Evolutionary conservation across 306 rosid genomes (phyloP).

Genomic region (Macrotyloma uniflorum): DNA sequence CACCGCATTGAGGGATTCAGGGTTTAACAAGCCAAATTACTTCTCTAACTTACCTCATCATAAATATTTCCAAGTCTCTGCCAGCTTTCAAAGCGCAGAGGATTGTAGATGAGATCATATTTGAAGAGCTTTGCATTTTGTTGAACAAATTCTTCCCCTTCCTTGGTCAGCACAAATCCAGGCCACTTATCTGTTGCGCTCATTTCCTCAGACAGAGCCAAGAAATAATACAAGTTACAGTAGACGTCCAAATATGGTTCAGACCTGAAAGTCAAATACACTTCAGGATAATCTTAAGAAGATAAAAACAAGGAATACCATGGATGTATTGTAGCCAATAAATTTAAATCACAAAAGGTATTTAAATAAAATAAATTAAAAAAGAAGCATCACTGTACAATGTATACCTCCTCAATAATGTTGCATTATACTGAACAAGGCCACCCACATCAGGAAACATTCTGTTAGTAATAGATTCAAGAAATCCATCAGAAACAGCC

Average conservation of each 20-base stretch:
- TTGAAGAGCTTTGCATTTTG: conserved; percentile 92
- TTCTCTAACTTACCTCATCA: conserved; percentile 67
- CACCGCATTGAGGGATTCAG: conserved; percentile 22
- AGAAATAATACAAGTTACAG: conserved; percentile 85
- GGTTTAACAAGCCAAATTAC: conserved; percentile 36
- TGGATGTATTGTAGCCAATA: conserved; percentile 18
- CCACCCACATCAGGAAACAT: conserved; percentile 76
- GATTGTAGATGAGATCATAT: conserved; percentile 84
- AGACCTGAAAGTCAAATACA: conserved; percentile 67
- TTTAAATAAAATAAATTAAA: conserved; percentile 21
- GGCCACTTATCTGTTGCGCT: conserved; percentile 98
- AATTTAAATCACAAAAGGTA: conserved; percentile 27
- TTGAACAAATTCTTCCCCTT: conserved; percentile 96
- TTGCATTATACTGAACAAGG: conserved; percentile 65
- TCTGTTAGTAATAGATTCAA: conserved; percentile 72
- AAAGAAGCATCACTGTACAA: conserved; percentile 14
- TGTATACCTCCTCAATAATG: conserved; percentile 70
- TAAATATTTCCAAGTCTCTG: conserved; percentile 89
- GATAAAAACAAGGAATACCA: conserved; percentile 36
- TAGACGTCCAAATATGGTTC: conserved; percentile 92
- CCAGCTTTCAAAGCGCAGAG: conserved; percentile 95
- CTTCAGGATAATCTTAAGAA: conserved; percentile 35
- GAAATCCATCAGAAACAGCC: conserved; percentile 91
- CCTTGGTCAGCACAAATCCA: conserved; percentile 94
- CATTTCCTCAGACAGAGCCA: conserved; percentile 95